Evolutionary conservation across 176 grass and related monocot species (phyloP), one percentile per base, ranked within the genome.

Genomic region (Carex scoparia): DNA sequence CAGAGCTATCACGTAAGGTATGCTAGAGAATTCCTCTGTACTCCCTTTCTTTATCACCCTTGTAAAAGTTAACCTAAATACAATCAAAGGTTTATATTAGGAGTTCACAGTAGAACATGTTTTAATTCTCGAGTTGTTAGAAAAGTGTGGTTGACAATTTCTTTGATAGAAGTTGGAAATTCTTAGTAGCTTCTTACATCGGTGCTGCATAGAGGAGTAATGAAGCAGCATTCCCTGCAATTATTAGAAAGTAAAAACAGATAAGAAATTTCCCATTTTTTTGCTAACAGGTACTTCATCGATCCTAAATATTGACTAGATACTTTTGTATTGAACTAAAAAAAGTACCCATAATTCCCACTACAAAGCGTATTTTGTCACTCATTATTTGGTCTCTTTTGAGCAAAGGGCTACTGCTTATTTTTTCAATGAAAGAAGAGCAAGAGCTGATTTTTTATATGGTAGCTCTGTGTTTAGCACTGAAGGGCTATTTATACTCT

Each of bases 131-230:
- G 7, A 31, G 64, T 54, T 77, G 48, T 55, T 75, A 19, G 72
- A 54, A 77, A 31, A 7, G 72, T 77, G 11, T 56, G 10, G 4
- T 77, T 77, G 72, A 56, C 44, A 55, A 7, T 16, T 55, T 6
- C 3, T 77, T 16, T 72, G 42, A 30, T 57, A 59, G 15, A 55
- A 72, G 49, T 55, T 61, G 70, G 18, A 86, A 5, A 56, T 12
- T 80, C 48, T 30, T 66, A 79, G 27, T 30, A 9, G 69, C 6
- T 58, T 49, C 54, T 46, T 96, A 96, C 91, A 90, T 84, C 61
- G 94, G 94, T 84, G 88, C 84, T 73, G 87, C 76, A 78, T 91
- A 96, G 38, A 96, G 91, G 66, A 93, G 91, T 35, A 88, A 56
- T 32, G 91, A 93, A 40, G 88, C 64, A 61, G 67, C 86, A 83